A percentile compares a stretch with the other conserved stretches of the same genome.
Evolutionary conservation across 805 yeast genomes (phyloP).

Genomic region (Clavispora santaluciae): DNA sequence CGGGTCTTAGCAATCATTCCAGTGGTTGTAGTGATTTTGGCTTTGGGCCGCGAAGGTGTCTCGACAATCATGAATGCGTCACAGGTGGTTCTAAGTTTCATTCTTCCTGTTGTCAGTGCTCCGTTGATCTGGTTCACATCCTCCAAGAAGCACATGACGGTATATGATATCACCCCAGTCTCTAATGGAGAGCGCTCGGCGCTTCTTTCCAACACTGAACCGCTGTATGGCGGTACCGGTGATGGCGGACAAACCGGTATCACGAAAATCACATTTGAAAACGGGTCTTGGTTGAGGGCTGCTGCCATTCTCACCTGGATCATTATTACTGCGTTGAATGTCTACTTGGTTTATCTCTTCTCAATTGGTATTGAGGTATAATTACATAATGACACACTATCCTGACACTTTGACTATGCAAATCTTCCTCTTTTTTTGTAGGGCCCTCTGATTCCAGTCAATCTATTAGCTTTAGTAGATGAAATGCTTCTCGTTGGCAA

Average conservation of each 20-base stretch:
- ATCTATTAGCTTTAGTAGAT: constrained; percentile 21
- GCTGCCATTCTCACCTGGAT: constrained; percentile 38
- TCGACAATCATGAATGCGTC: constrained; percentile 42
- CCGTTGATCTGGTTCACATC: constrained; percentile 43
- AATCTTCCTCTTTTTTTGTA: constrained; percentile 30
- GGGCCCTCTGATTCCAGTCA: constrained; percentile 37
- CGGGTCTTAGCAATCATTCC: constrained; percentile 40
- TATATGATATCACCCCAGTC: constrained; percentile 19
- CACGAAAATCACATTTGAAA: constrained; percentile 33
- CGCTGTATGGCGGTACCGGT: constrained; percentile 1
- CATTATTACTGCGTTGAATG: constrained; percentile 34
- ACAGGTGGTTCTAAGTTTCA: constrained; percentile 41
- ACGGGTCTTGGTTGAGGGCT: constrained; percentile 29
- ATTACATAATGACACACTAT: neutral
- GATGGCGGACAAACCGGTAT: constrained; percentile 1
- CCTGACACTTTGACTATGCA: neutral
- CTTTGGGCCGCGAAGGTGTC: constrained; percentile 41
- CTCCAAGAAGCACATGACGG: constrained; percentile 36
- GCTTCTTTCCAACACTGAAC: constrained; percentile 7
- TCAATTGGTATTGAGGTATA: constrained; percentile 38
- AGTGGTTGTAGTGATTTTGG: constrained; percentile 32
- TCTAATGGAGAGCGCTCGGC: constrained; percentile 12
- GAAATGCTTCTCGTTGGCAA: constrained; percentile 20
- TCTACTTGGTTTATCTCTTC: constrained; percentile 38
- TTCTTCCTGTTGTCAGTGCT: constrained; percentile 41